Base-by-base conservation (phyloP, 2,329 filamentous ascomycete genomes). In the Neofusicoccum cordaticola region DNA sequence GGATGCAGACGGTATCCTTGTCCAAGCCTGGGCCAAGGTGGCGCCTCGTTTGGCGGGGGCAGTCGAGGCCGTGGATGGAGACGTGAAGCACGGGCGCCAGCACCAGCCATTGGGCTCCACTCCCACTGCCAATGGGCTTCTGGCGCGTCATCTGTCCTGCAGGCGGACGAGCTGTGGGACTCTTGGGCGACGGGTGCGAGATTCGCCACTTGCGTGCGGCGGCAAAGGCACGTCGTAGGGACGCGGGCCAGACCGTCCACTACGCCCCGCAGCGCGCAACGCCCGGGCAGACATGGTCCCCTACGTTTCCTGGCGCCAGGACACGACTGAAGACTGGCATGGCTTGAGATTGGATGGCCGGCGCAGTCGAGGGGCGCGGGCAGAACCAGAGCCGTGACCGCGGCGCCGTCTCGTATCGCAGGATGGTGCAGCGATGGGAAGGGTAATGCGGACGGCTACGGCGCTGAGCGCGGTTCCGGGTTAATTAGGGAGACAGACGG, bases 1-100 rank as follows among this genome's bases (percentile, higher is more conserved):
- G 52, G 52, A 9, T 44, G 52, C 52, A 44, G 52, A 37, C 34
- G 52, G 56, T 35, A 60, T 47, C 56, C 56, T 39, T 47, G 56
- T 37, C 27, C 53, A 35, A 12, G 39, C 22, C 35, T 15, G 37
- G 31, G 51, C 51, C 48, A 51, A 19, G 27, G 15, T 27, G 48
- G 48, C 48, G n/a, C 34, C 34, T 53, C 34, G 4, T 41, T 44
- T 34, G 39, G 52, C 52, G 52, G 39, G 19, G 52, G 4, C 19
- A 15, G 39, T 31, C 39, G 17, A 57, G 39, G 22, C 39, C 31
- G 12, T 17, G 22, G 41, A 34, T 44, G 39, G 35, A 34, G n/a
- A 13, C 34, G n/a, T 31, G 35, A 42, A 31, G 52, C 52, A 44
- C 39, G 22, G 22, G 13, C 52, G 13, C 11, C 22, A 12, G 22